These are phyloP conservation scores for Metschnikowia bowlesiae DNA, from an alignment of 805 yeast genomes.

Conservation along the genomic window DNA sequence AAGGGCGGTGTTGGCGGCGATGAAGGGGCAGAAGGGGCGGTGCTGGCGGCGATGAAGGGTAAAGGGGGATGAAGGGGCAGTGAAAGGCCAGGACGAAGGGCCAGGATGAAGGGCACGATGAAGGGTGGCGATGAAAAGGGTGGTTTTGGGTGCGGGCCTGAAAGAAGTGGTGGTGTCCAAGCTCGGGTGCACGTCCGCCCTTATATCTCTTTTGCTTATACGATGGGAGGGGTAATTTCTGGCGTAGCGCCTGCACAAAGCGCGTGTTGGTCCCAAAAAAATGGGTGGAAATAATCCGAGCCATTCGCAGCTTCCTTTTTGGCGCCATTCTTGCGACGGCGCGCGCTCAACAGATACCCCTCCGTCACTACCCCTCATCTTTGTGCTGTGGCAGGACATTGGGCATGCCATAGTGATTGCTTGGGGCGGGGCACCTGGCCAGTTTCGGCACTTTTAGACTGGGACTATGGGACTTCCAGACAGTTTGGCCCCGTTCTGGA, in stretches of 20 bases:
- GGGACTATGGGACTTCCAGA: too few relatives aligned
- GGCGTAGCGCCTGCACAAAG: constrained; percentile 9
- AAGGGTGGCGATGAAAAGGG: too few relatives aligned
- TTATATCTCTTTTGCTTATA: constrained; percentile 5
- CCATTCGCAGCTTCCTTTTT: background rate
- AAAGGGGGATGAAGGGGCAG: background rate
- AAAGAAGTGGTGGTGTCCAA: background rate
- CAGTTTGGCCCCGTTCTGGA: too few relatives aligned
- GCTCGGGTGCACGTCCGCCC: background rate
- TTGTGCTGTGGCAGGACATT: background rate
- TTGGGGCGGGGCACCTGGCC: too few relatives aligned
- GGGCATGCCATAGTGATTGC: background rate
- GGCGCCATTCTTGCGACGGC: constrained; percentile 8
- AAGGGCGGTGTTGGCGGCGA: background rate
- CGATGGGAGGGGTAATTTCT: constrained; percentile 16
- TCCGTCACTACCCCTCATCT: constrained; percentile 4
- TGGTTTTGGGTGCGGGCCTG: background rate
- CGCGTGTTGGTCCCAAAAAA: constrained; percentile 6
- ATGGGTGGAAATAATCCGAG: constrained; percentile 11
- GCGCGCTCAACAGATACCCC: constrained; percentile 11
- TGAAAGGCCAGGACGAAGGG: too few relatives aligned
- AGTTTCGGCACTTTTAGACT: too few relatives aligned
- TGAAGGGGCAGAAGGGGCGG: background rate
- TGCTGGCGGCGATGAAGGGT: background rate
- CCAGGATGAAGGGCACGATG: background rate